phyloP scores from a whole-genome alignment of 352 stramenopile genomes.

The Plasmopara muralis region DNA sequence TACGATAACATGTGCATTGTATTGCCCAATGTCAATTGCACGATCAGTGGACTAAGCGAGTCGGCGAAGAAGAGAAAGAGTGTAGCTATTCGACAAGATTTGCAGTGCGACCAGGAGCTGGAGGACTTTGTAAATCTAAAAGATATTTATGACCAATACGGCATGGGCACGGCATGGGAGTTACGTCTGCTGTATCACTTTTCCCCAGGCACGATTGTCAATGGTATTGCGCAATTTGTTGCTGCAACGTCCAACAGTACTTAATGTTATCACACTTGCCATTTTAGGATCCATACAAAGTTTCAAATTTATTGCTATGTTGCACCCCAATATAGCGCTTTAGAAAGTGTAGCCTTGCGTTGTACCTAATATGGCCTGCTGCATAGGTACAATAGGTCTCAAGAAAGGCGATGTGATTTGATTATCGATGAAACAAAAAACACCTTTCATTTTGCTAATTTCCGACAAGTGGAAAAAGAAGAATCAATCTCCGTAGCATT shows the following conservation, averaged over 20 bases:
- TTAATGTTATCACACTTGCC: neutral
- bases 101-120: constrained; percentile 69
- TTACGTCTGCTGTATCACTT: constrained; percentile 74
- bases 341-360: no score
- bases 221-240: constrained; percentile 58
- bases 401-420: no score
- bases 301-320: no score
- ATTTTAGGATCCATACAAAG: neutral
- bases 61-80: constrained; percentile 14
- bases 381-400: no score
- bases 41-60: constrained; percentile 35
- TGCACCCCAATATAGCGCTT: no score
- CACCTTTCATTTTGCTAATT: neutral
- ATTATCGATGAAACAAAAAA: no score
- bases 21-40: constrained; percentile 44
- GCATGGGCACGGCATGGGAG: constrained; percentile 58
- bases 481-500: neutral
- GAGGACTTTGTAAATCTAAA: constrained; percentile 61
- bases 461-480: neutral
- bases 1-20: constrained; percentile 53
- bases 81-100: constrained; percentile 45
- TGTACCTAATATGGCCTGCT: no score
- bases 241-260: constrained; percentile 12
- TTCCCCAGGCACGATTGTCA: constrained; percentile 58
- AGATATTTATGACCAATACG: constrained; percentile 83